Evolutionary conservation across 179 eudicot species (phyloP), one percentile per base, ranked within the genome.

Genomic region (Carnegiea gigantea): DNA sequence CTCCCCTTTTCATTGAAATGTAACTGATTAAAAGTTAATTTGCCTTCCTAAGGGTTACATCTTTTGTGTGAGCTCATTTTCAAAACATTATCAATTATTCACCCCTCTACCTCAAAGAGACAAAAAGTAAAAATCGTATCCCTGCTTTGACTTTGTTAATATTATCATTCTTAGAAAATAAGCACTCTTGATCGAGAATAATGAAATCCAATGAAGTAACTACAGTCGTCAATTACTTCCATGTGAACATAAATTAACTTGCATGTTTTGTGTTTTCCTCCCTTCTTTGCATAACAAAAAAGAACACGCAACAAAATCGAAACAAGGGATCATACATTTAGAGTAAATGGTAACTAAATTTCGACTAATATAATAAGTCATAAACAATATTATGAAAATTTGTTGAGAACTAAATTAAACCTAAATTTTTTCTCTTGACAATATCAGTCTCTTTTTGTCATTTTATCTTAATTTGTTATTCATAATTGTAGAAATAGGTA

Each of bases 41-140:
- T 57, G 62, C 62, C 18, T 65, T 10, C 13, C 15, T 26, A 67
- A 24, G 6, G 36, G 40, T 14, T 70, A 30, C 46, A 70, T 70
- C 46, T 60, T 77, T 28, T 81, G 72, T 84, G 81, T 84, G 83
- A 72, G 10, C 62, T 79, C n/a, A 70, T 33, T 67, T 78, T 62
- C 30, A n/a, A 23, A n/a, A 36, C 6, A 70, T 17, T n/a, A 36
- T 70, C 46, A 70, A 36, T 36, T 30, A 30, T 70, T 30, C 44
- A 15, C 73, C 33, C 46, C 44, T 40, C 71, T 2, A 24, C n/a
- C 24, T 67, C 26, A 9, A 67, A 28, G 21, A 21, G 6, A 60
- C 1, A 60, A 60, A 60, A 8, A 20, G 64, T 57, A 6, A n/a
- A 12, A 51, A 12, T 51, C 13, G 57, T 24, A 24, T 24, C 33